A percentile compares a stretch with the other conserved stretches of the same genome.
Evolutionary conservation across 768 basidiomycete species (phyloP).

Genomic region (Paxillus rubicundulus): DNA sequence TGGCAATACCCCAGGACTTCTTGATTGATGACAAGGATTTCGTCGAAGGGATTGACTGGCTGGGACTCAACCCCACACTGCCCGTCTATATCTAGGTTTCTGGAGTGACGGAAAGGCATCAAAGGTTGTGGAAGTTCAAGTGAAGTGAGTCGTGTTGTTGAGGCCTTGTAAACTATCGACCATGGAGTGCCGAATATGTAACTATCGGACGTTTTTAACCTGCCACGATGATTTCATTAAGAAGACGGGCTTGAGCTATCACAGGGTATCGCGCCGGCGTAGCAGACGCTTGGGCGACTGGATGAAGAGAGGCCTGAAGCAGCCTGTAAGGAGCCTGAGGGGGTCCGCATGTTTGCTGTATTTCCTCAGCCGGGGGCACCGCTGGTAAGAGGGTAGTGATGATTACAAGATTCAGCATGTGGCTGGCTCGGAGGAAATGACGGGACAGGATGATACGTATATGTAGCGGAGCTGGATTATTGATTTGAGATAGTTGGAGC

Average conservation of each 20-base stretch:
- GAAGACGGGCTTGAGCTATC: neutral
- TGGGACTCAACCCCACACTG: conserved; percentile 69
- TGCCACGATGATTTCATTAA: neutral
- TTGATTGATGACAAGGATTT: conserved; percentile 77
- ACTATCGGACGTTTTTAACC: neutral
- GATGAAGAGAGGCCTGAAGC: neutral
- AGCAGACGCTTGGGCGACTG: neutral
- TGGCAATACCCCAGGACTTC: conserved; percentile 58
- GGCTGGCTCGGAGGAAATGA: neutral
- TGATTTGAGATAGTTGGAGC: conserved; percentile 5
- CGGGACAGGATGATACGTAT: neutral
- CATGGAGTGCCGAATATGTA: neutral
- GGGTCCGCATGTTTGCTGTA: neutral
- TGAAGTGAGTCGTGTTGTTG: neutral
- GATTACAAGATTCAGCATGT: too few species aligned
- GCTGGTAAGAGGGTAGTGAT: too few species aligned
- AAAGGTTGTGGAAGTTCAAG: conserved; percentile 1
- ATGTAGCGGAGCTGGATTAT: conserved; percentile 20
- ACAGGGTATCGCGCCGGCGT: neutral
- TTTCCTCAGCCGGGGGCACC: too few species aligned
- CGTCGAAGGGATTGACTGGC: conserved; percentile 70
- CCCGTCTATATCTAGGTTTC: conserved; percentile 65
- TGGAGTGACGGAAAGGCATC: conserved; percentile 37
- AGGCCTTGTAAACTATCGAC: neutral
- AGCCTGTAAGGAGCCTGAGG: neutral